Base-by-base conservation (phyloP, 1,284 basidiomycete species). In the Pseudozyma thailandica region DNA sequence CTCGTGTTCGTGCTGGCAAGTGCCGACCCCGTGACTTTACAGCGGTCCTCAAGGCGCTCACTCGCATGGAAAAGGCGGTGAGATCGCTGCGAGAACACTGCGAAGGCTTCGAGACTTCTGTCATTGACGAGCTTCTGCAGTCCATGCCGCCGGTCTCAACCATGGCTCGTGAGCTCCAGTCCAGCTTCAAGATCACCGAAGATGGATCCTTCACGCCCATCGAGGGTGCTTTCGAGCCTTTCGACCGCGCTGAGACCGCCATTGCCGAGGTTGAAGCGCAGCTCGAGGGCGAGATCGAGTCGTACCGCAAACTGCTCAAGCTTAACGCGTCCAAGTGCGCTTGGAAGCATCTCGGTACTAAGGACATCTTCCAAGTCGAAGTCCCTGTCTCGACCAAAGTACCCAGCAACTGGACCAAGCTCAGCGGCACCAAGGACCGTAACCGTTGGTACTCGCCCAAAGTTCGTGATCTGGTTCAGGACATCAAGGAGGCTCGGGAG, bases 291-390 rank as follows among this genome's bases (percentile, higher is more conserved):
- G 77, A 79, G 59, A 63, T 78, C 26, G 65, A 61, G 3, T 25
- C 59, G 33, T 69, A 69, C 41, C 70, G 72, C 30, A 63, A 65
- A 52, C 47, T 58, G 60, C 72, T 82, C 47, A 63, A 71, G 38
- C 68, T 81, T 30, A 59, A 50, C 13, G 26, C 50, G 12, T 50
- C 59, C 54, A 62, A 69, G 39, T 75, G 78, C 42, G 59, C 60
- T 9, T 82, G 79, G 78, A 82, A 82, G 64, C 79, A 82, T 58
- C 63, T 81, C 23, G 81, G 81, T 33, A 77, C 80, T 42, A 82
- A 82, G 53, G 81, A 82, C 56, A 82, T 82, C 20, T 82, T 78
- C 65, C 79, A 81, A 55, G 53, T 82, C 37, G 81, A 82, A 47
- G 78, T 82, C 51, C 79, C 81, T 6, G 56, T 71, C 18, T 54